Base-by-base conservation (phyloP, 768 basidiomycete genomes). In the Xerocomellus amylosporus region DNA sequence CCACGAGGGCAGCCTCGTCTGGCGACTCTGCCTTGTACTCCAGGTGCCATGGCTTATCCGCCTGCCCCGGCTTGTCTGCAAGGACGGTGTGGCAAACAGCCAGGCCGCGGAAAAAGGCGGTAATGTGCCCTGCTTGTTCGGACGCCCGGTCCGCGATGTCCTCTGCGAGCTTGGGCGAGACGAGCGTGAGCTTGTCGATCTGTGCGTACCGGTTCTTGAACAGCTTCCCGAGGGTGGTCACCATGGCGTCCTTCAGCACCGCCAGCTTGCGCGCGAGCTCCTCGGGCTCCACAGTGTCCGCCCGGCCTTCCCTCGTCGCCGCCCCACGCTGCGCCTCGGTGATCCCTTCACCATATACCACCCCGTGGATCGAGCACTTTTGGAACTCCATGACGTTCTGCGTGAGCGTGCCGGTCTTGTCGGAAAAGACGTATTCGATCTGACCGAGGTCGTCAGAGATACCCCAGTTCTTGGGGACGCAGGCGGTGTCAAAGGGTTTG, bases 311-410 rank as follows among this genome's bases (percentile, higher is more conserved):
- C 2, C 95, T 81, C 49, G 87, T 87, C 1, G 91, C 93, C 0
- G 93, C 89, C 34, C 95, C 96, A 22, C 92, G 84, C 72, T 95
- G 93, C 0, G 95, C 96, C 71, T 98, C 96, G 0, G 96, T 98
- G 55, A 98, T 69, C 8, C 95, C 95, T 64, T 98, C 96, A 10
- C 96, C 96, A 65, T 97, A 98, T 0, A 84, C 67, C 3, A 90
- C 73, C 1, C 94, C 95, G 49, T 84, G 73, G 54, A 98, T 80
- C 0, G 93, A 95, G 63, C 93, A 97, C 68, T 90, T 94, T 70
- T 97, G 93, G 75, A 97, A 98, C 75, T 96, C 94, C 96, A 98
- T 98, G 64, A 96, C 77, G 74, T 98, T 99, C 72, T 97, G 95
- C 0, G 96, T 99, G 46, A 99, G 85, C 8, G 96, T 99, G 22